Conservation (phyloP, 2,329 filamentous ascomycete genomes). For the Tolypocladium pustulatum region DNA sequence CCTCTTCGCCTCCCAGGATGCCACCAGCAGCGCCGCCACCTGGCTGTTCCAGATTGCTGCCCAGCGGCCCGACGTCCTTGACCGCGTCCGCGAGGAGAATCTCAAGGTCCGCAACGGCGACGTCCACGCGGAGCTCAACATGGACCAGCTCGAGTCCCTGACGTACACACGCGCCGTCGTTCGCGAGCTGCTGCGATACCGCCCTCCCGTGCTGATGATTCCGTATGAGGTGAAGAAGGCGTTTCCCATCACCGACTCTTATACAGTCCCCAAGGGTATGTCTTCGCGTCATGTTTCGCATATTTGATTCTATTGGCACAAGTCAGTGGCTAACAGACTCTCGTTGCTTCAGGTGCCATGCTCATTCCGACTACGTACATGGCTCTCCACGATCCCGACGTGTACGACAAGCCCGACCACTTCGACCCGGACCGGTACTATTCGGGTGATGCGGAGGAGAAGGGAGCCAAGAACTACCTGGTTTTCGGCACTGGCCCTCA, state of each 20-base stretch:
- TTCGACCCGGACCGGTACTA: conserved; percentile 93
- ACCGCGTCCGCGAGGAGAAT: conserved; percentile 88
- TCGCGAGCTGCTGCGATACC: conserved; percentile 83
- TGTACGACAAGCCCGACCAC: conserved; percentile 79
- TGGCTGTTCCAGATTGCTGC: conserved; percentile 95
- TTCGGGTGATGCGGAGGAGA: conserved; percentile 75
- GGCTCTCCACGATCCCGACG: conserved; percentile 82
- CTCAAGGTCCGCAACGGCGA: conserved; percentile 66
- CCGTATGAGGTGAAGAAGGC: conserved; percentile 91
- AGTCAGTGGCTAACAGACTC: background rate
- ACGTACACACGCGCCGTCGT: conserved; percentile 86
- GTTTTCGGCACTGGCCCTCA: conserved; percentile 94
- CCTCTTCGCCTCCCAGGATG: conserved; percentile 94
- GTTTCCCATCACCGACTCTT: conserved; percentile 78
- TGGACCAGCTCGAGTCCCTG: conserved; percentile 84
- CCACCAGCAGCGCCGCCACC: conserved; percentile 83
- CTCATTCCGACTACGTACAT: conserved; percentile 86
- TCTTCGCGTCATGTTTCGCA: background rate
- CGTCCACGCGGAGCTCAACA: conserved; percentile 55
- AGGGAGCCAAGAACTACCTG: conserved; percentile 84
- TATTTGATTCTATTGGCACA: background rate
- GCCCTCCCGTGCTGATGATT: conserved; percentile 94
- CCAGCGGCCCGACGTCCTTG: conserved; percentile 84
- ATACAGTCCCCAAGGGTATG: conserved; percentile 82
- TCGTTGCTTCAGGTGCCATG: conserved; percentile 58